Conservation (phyloP, 1,139 yeast genomes). For the Diutina catenulata region DNA sequence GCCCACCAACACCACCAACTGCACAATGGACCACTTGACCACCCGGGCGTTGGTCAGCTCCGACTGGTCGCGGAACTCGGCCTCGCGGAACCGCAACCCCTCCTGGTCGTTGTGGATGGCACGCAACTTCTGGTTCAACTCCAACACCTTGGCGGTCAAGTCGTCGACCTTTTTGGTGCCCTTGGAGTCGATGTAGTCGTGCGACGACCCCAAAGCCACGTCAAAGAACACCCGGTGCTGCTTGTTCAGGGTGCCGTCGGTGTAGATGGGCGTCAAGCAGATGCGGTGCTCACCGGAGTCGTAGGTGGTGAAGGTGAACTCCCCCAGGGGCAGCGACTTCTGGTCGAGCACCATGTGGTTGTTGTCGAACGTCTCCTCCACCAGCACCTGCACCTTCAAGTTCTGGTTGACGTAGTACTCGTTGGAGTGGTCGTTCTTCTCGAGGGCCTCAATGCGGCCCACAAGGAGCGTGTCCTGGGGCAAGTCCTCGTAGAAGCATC, state of each 20-base stretch:
- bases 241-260: conserved; percentile 25
- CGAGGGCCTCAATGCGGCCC: conserved; percentile 47
- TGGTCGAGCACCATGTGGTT: conserved; percentile 61
- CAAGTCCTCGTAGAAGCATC: conserved; percentile 59
- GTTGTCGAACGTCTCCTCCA: conserved; percentile 51
- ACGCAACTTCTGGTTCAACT: conserved; percentile 40
- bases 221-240: conserved; percentile 34
- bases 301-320: conserved; percentile 56
- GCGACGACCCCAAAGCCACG: conserved; percentile 35
- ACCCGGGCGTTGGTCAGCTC: conserved; percentile 58
- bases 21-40: conserved; percentile 54
- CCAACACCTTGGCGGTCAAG: conserved; percentile 41
- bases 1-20: conserved; percentile 39
- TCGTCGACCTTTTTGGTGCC: conserved; percentile 34
- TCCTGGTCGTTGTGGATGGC: conserved; percentile 55
- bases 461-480: conserved; percentile 46
- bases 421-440: conserved; percentile 31
- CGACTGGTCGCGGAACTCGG: conserved; percentile 51
- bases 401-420: conserved; percentile 28
- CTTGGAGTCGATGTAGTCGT: conserved; percentile 40
- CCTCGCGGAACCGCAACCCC: conserved; percentile 61
- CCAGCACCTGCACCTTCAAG: conserved; percentile 37
- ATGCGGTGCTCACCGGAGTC: conserved; percentile 66
- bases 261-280: conserved; percentile 55
- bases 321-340: conserved; percentile 46